Evolutionary conservation across 2,329 filamentous ascomycete genomes (phyloP).

Genomic region (Colletotrichum falcatum): DNA sequence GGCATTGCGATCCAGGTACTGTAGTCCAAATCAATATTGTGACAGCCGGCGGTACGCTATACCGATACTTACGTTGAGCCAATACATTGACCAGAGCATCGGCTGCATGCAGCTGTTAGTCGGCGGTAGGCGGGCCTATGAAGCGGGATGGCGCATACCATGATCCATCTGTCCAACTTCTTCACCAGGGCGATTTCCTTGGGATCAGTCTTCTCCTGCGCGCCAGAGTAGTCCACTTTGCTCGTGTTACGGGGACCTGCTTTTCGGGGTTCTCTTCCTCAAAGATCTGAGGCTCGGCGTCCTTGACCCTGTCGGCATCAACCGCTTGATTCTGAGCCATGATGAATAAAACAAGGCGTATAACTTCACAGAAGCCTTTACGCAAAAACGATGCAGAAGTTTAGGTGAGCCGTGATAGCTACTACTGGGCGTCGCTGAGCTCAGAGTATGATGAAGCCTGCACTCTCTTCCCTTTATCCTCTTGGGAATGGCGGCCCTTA

Average conservation of each 20-base stretch:
- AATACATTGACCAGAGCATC: constrained; percentile 43
- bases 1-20: constrained; percentile 41
- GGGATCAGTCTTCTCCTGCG: constrained; percentile 55
- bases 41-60: fast-evolving
- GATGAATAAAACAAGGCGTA: background rate
- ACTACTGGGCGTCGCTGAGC: constrained; percentile 3
- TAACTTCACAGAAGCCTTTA: constrained; percentile 9
- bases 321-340: constrained; percentile 18
- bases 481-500: constrained; percentile 21
- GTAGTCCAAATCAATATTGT: background rate
- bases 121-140: constrained; percentile 39
- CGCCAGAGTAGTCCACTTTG: constrained; percentile 53
- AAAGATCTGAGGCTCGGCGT: constrained; percentile 37
- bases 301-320: constrained; percentile 20
- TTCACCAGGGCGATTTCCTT: constrained; percentile 55
- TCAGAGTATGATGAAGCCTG: constrained; percentile 7
- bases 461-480: background rate
- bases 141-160: constrained; percentile 47
- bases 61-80: constrained; percentile 41
- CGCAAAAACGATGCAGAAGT: background rate
- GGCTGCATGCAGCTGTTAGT: constrained; percentile 25
- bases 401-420: background rate
- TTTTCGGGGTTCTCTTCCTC: constrained; percentile 41
- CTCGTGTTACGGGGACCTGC: constrained; percentile 39
- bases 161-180: constrained; percentile 55